Conservation (phyloP, 2,329 filamentous ascomycete genomes). For the Orbilia quercus region DNA sequence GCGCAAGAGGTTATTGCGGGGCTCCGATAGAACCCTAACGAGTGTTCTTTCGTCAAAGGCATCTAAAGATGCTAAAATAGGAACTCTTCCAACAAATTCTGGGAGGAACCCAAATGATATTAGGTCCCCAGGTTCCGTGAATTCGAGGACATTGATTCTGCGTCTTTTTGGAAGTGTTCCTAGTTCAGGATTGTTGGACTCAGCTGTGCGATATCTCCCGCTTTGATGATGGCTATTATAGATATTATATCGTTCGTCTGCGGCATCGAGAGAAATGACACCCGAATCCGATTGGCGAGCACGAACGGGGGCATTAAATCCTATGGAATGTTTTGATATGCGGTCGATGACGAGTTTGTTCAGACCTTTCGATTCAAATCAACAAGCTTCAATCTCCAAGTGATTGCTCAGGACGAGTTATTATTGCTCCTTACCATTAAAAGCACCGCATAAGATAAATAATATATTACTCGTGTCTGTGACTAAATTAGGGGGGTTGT, state of each 20-base stretch:
- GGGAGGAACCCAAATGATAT: slow-evolving; percentile 60
- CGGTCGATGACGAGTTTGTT: slow-evolving; percentile 88
- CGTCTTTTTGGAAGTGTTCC: slow-evolving; percentile 11
- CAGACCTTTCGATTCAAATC: slow-evolving; percentile 63
- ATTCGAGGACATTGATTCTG: slow-evolving; percentile 58
- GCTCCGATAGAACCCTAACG: slow-evolving; percentile 89
- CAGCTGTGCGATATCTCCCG: neutral
- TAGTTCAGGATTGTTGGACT: neutral
- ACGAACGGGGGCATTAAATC: slow-evolving; percentile 86
- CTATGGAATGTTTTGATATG: slow-evolving; percentile 86
- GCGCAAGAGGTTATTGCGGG: slow-evolving; percentile 84
- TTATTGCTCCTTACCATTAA: slow-evolving; percentile 71
- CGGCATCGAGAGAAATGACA: slow-evolving; percentile 16
- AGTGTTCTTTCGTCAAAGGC: slow-evolving; percentile 76
- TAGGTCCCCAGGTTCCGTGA: slow-evolving; percentile 59
- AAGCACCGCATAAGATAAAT: slow-evolving; percentile 96
- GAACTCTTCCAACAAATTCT: slow-evolving; percentile 78
- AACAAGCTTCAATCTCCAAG: neutral
- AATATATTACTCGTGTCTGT: slow-evolving; percentile 90
- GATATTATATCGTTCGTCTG: slow-evolving; percentile 11
- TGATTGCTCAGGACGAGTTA: neutral
- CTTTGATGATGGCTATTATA: slow-evolving; percentile 13
- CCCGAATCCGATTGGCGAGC: slow-evolving; percentile 51
- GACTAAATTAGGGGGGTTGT: slow-evolving; percentile 2
- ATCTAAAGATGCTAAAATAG: slow-evolving; percentile 86